Base-by-base conservation (phyloP, 179 eudicot genomes). In the Corrigiola litoralis region DNA sequence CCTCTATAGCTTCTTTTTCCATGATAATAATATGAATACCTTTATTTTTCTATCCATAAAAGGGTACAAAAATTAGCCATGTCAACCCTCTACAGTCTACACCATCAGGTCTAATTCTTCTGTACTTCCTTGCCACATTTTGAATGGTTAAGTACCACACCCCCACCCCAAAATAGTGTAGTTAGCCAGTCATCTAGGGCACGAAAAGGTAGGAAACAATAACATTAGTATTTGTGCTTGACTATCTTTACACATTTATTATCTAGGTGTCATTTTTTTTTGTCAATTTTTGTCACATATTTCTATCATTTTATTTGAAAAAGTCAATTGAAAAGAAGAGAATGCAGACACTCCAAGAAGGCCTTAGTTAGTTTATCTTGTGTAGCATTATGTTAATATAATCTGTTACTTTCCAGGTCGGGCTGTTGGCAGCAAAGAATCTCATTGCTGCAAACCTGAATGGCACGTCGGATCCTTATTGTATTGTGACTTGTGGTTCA, bases 391-490 rank as follows among this genome's bases (percentile, higher is more conserved):
- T 23, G 53, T 13, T 61, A 40, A 29, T 57, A 29, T 28, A 48
- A 23, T 63, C 38, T 69, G 23, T 44, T 45, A 32, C 42, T 67
- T 75, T 66, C 49, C 77, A 84, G 94, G 83, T 84, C 58, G 87
- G 81, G 59, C 77, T 87, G 44, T 70, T 80, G 68, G 94, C 94
- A 47, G 94, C 94, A 28, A 87, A 84, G 77, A 87, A 87, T 72
- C 85, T 87, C 67, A 46, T 81, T 54, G 84, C 81, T 52, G 89
- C 94, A 38, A 87, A 77, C 70, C 73, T 86, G 52, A 86, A 87
- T 75, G 94, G 94, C 75, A 87, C 85, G 28, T 87, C 94, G 41
- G 88, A 86, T 81, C 94, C 94, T 65, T 87, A 87, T 67, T 87
- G 87, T 58, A 84, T 87, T 53, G 81, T 87, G 42, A 87, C 86